These are phyloP conservation scores for Entomortierella chlamydospora DNA, from an alignment of 192 early-diverging fungal species.

Conservation along the genomic window DNA sequence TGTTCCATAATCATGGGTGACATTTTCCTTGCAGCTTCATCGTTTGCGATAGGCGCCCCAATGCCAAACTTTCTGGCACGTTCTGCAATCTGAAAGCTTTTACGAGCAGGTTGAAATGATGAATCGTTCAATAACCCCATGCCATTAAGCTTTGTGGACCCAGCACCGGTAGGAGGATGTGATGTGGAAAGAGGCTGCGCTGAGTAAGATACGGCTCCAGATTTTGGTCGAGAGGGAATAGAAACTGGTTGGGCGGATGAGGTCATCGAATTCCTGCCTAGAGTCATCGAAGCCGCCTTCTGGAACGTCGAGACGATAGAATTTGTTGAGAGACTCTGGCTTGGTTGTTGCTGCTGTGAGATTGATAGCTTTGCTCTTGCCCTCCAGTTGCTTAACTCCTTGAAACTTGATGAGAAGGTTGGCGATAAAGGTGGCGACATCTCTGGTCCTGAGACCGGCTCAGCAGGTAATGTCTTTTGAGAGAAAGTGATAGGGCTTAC, in stretches of 20 bases:
- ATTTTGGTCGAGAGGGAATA: conserved; percentile 17
- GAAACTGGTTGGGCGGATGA: conserved; percentile 13
- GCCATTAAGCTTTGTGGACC: neutral
- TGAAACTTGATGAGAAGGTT: conserved; percentile 7
- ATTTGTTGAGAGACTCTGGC: conserved; percentile 24
- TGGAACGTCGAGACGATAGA: conserved; percentile 41
- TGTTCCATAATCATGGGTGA: conserved; percentile 53
- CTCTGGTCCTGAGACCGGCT: conserved; percentile 5
- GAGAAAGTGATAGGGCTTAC: conserved; percentile 4
- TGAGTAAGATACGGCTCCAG: neutral
- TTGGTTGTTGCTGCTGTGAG: neutral
- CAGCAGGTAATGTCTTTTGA: conserved; percentile 6
- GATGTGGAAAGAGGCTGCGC: conserved; percentile 22
- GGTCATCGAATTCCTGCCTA: conserved; percentile 26
- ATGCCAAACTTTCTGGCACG: conserved; percentile 57
- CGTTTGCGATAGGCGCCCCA: conserved; percentile 55
- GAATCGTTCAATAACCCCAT: neutral
- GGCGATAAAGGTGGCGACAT: conserved; percentile 37
- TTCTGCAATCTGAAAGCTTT: conserved; percentile 56
- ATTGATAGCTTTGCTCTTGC: conserved; percentile 2
- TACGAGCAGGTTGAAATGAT: conserved; percentile 46
- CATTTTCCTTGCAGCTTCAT: conserved; percentile 50
- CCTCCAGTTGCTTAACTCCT: conserved; percentile 22
- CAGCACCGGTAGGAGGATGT: conserved; percentile 18
- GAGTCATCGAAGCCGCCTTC: conserved; percentile 38